Conservation (phyloP, 352 stramenopile genomes). For the Phytophthora crassamura region DNA sequence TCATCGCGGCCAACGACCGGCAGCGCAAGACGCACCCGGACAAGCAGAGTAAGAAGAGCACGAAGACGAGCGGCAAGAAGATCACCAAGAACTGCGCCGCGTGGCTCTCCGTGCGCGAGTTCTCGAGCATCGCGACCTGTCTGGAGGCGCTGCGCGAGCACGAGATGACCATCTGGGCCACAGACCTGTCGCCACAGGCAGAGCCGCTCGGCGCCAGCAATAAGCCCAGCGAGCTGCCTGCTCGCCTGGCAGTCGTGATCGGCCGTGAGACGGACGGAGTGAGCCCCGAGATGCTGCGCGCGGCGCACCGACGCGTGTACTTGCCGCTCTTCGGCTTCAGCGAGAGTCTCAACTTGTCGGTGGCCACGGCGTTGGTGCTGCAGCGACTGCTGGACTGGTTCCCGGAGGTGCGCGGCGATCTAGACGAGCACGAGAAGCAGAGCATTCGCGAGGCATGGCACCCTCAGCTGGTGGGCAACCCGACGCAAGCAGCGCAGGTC, state of each 20-base stretch:
- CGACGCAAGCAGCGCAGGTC: conserved; percentile 62
- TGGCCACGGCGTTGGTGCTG: conserved; percentile 93
- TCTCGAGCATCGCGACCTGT: conserved; percentile 83
- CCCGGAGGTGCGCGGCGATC: conserved; percentile 63
- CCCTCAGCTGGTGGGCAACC: conserved; percentile 70
- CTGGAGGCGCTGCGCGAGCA: conserved; percentile 68
- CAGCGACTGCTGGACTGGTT: conserved; percentile 89
- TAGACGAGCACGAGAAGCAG: conserved; percentile 53
- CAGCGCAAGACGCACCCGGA: conserved; percentile 71
- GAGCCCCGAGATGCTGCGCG: conserved; percentile 87
- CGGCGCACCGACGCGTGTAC: conserved; percentile 91
- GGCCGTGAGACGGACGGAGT: conserved; percentile 93
- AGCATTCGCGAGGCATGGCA: conserved; percentile 66
- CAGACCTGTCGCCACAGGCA: conserved; percentile 86
- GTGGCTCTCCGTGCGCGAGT: conserved; percentile 91
- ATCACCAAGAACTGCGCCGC: conserved; percentile 80
- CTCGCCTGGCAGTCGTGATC: conserved; percentile 93
- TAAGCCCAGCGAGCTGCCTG: conserved; percentile 73
- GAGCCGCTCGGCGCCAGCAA: conserved; percentile 44
- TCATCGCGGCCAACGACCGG: conserved; percentile 67
- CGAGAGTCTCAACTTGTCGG: conserved; percentile 94
- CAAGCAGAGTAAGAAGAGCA: conserved; percentile 24
- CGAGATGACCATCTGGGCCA: conserved; percentile 90
- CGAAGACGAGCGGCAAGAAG: conserved; percentile 67
- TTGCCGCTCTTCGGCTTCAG: conserved; percentile 94